Evolutionary conservation across 805 yeast genomes (phyloP), one percentile per base, ranked within the genome.

Genomic region (Suhomyces faveliae): DNA sequence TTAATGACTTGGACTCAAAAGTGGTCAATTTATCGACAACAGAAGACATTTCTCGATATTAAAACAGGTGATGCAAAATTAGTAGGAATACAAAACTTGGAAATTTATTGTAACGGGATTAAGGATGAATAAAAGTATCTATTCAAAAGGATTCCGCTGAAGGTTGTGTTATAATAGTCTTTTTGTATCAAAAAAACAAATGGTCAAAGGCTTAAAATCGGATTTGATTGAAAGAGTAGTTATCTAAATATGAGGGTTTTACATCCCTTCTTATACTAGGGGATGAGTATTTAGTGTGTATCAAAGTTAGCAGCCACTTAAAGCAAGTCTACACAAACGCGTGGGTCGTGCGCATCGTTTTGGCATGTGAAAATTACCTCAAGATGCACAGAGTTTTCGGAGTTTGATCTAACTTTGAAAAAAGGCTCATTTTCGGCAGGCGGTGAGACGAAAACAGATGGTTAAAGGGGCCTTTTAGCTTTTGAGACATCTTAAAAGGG

Each of bases 1-100:
- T 51, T 27, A 67, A 40, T 12, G 74, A 55, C 52, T 65, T 60
- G 40, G 75, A 70, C 24, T 62, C 51, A 52, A 67, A 67, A 35
- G 60, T 53, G 23, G 47, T 51, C 15, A 42, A 25, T 44, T 54
- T 50, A 12, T 50, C 41, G 23, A 47, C 30, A 24, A 45, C 43
- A 21, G 42, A 40, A 12, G 52, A 39, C 51, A 52, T 46, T 39
- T 15, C 27, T 33, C 5, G 15, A 33, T 33, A 33, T 15, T 33
- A 33, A 17, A n/a, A 33, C 21, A 15, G 21, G 21, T 33, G 9
- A 33, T 33, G 37, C 37, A 33, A 33, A 33, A 12, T 33, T 15
- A 33, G 21, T 33, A 17, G 37, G 37, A 33, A 17, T 17, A 27
- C 37, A 33, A 33, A 15, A 37, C n/a, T 37, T 15, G 13, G 25